Evolutionary conservation across 257 asterid genomes (phyloP).

Genomic region (Solanum pinnatisectum): DNA sequence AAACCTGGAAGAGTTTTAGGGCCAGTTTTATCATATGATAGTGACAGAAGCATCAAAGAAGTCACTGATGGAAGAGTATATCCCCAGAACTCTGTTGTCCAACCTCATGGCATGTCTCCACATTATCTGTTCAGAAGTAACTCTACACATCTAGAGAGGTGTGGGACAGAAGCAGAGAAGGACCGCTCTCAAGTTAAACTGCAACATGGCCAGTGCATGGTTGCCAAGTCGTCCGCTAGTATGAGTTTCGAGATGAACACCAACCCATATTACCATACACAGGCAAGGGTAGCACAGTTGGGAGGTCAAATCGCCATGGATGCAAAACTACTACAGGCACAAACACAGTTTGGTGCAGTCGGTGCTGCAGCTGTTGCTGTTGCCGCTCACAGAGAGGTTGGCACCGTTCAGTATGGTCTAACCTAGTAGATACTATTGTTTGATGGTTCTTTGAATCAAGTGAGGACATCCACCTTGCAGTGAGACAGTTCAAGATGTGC

Average conservation of each 20-base stretch:
- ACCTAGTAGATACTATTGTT: constrained; percentile 10
- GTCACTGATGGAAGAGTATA: constrained; percentile 17
- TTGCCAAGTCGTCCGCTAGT: constrained; percentile 4
- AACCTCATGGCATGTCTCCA: constrained; percentile 37
- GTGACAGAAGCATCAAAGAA: background rate
- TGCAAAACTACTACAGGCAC: constrained; percentile 66
- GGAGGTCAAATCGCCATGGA: constrained; percentile 47
- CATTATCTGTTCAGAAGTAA: constrained; percentile 24
- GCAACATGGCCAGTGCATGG: constrained; percentile 16
- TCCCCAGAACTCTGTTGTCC: constrained; percentile 24
- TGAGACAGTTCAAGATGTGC: background rate
- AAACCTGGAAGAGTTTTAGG: constrained; percentile 51
- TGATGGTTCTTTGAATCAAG: background rate
- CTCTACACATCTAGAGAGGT: constrained; percentile 32
- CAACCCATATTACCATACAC: constrained; percentile 43
- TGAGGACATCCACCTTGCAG: background rate
- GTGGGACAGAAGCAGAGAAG: constrained; percentile 13
- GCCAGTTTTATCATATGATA: constrained; percentile 45
- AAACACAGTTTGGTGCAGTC: constrained; percentile 49
- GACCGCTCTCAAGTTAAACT: constrained; percentile 31
- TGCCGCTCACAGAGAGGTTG: constrained; percentile 56
- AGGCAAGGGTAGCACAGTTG: constrained; percentile 33
- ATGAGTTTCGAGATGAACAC: constrained; percentile 26
- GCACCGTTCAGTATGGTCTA: constrained; percentile 58
- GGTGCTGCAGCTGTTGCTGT: constrained; percentile 58